These are phyloP conservation scores for Calophaca sinica DNA, from an alignment of 306 rosid species.

Conservation along the genomic window DNA sequence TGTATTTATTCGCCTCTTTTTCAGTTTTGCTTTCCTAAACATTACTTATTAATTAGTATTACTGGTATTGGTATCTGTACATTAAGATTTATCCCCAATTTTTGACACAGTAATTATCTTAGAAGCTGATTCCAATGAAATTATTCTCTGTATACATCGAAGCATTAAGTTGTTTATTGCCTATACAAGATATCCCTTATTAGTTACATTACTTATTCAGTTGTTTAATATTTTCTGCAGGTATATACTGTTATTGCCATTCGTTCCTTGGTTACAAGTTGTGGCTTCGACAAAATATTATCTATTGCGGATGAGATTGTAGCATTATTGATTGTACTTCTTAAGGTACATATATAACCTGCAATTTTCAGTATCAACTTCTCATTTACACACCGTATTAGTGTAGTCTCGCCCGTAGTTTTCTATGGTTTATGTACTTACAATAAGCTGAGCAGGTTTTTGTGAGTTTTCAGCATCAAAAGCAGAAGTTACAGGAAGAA, in stretches of 20 bases:
- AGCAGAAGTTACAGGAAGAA: constrained; percentile 18
- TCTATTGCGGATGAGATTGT: background rate
- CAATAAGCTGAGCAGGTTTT: constrained; percentile 3
- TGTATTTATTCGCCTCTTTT: background rate
- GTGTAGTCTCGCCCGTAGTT: background rate
- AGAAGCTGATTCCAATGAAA: constrained; percentile 18
- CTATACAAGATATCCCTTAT: background rate
- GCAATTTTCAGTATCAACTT: background rate
- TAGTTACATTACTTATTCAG: constrained; percentile 12
- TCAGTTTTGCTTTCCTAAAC: background rate
- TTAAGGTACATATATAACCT: constrained; percentile 36
- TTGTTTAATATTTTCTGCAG: constrained; percentile 28
- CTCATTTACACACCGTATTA: background rate
- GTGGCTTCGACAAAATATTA: background rate
- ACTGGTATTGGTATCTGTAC: background rate
- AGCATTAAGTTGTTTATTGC: background rate
- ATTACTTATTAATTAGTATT: background rate
- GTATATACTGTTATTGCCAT: background rate
- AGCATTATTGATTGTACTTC: constrained; percentile 14
- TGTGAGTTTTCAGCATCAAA: constrained; percentile 32
- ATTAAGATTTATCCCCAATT: background rate
- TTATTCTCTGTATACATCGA: background rate
- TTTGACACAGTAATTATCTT: background rate
- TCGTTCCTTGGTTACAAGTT: constrained; percentile 4
- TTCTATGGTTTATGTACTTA: background rate